Conservation (phyloP, 1,139 yeast genomes). For the Zygoascus sp. region DNA sequence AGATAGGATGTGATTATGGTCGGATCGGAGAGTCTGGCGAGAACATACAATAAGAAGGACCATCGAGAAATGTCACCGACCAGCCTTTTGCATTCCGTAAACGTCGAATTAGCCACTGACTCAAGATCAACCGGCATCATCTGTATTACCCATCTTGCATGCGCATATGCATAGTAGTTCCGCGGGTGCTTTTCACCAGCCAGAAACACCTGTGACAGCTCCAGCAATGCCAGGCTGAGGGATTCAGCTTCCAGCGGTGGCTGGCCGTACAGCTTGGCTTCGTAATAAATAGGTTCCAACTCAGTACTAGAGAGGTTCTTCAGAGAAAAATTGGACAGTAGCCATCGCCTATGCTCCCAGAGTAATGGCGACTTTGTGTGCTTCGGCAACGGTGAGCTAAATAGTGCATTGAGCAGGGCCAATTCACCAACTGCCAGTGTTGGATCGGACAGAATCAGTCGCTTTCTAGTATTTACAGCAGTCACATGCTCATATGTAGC, state of each 20-base stretch:
- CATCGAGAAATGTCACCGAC: slow-evolving; percentile 45
- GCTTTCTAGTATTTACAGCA: slow-evolving; percentile 34
- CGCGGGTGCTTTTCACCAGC: slow-evolving; percentile 41
- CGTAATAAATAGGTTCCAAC: not conserved
- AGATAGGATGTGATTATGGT: slow-evolving; percentile 12
- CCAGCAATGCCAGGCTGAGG: slow-evolving; percentile 17
- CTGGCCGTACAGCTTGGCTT: not conserved
- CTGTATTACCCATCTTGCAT: slow-evolving; percentile 36
- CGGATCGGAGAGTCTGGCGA: slow-evolving; percentile 12
- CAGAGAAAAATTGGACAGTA: slow-evolving; percentile 15
- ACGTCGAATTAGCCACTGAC: slow-evolving; percentile 20
- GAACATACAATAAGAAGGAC: slow-evolving; percentile 34
- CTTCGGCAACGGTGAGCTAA: slow-evolving; percentile 33
- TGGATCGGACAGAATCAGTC: slow-evolving; percentile 13
- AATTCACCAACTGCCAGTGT: slow-evolving; percentile 30
- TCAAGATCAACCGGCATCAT: slow-evolving; percentile 7
- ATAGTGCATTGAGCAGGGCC: slow-evolving; percentile 28
- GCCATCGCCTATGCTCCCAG: slow-evolving; percentile 38
- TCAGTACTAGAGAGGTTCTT: not conserved
- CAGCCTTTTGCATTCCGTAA: slow-evolving; percentile 35
- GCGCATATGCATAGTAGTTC: slow-evolving; percentile 46
- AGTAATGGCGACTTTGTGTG: slow-evolving; percentile 39
- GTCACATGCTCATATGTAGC: slow-evolving; percentile 35
- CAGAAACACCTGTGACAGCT: slow-evolving; percentile 29
- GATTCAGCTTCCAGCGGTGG: not conserved